Conservation (phyloP, 495 filamentous ascomycete species). For the Xylaria curta region DNA sequence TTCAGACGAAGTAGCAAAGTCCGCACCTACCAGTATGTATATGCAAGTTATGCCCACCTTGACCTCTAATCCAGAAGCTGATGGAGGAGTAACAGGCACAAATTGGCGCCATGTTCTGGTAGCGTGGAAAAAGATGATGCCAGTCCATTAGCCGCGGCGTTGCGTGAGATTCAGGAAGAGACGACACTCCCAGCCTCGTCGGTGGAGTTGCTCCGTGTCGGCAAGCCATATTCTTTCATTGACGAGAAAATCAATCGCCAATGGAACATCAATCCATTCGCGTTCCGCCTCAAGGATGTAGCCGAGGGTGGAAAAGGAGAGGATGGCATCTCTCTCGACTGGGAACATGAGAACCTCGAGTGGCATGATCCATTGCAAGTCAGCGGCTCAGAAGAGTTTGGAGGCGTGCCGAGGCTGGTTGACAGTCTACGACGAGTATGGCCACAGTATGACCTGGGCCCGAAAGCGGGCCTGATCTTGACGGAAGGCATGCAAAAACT, state of each 20-base stretch:
- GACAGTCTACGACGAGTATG: constrained; percentile 64
- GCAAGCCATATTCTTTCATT: constrained; percentile 63
- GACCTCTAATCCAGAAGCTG: neutral
- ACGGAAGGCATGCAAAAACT: constrained; percentile 53
- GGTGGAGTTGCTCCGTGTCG: constrained; percentile 59
- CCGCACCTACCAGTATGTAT: constrained; percentile 56
- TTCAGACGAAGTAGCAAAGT: constrained; percentile 65
- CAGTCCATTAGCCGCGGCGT: constrained; percentile 59
- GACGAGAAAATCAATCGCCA: constrained; percentile 58
- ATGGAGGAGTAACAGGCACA: constrained; percentile 45
- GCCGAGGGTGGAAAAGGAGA: constrained; percentile 45
- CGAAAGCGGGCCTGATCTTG: constrained; percentile 49
- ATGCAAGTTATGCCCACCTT: neutral
- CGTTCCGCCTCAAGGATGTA: constrained; percentile 57
- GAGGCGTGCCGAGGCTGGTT: constrained; percentile 61
- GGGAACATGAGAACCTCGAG: constrained; percentile 65
- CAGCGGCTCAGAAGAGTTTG: constrained; percentile 46
- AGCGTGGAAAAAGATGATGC: constrained; percentile 59
- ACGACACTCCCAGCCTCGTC: constrained; percentile 57
- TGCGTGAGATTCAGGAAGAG: constrained; percentile 69
- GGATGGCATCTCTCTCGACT: constrained; percentile 59
- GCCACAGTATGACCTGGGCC: constrained; percentile 57
- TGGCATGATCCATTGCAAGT: constrained; percentile 62
- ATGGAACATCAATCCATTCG: constrained; percentile 71
- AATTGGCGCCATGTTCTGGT: constrained; percentile 66